Evolutionary conservation across 768 basidiomycete genomes (phyloP), one percentile per base, ranked within the genome.

Genomic region (Hemileccinum impolitum): DNA sequence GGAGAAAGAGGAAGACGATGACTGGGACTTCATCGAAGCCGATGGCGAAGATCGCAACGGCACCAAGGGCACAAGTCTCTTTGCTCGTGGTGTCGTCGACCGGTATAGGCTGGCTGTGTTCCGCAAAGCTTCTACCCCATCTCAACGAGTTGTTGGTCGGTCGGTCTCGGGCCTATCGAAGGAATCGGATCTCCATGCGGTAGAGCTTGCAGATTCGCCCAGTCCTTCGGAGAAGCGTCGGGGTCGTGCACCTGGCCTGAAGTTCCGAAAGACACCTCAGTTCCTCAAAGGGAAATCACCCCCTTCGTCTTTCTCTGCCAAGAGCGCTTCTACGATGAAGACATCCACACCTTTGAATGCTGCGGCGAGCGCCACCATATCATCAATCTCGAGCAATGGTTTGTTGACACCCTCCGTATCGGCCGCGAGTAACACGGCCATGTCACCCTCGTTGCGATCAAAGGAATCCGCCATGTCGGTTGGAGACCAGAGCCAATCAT

Each of bases 11-110:
- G 82, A 85, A 46, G 90, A 92, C 43, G 87, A 91, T 36, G 92
- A 93, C 48, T 95, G 93, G 92, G 92, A 94, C 77, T 80, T 94
- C 54, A 78, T 95, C 52, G 89, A 92, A 34, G 87, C 72, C 6
- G 85, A 86, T 54, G 83, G 81, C n/a, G 90, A 90, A 62, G 90
- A 91, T 49, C 76, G 84, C 52, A 92, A 93, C 53, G 90, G 90
- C 15, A 72, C 84, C 21, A 83, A 84, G 61, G 90, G 83, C 7
- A 80, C 82, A 17, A 93, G 85, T 61, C 76, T 94, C 34, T 94
- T 93, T 62, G 86, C 92, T 37, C 82, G 91, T n/a, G 92, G 92
- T 6, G 88, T 94, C 41, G 90, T 93, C 44, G 92, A 95, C 64
- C 78, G 87, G 46, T 95, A 94, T 64, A 77, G 81, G 49, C 73